Base-by-base conservation (phyloP, 2,329 filamentous ascomycete genomes). In the Orbilia blumenaviensis region DNA sequence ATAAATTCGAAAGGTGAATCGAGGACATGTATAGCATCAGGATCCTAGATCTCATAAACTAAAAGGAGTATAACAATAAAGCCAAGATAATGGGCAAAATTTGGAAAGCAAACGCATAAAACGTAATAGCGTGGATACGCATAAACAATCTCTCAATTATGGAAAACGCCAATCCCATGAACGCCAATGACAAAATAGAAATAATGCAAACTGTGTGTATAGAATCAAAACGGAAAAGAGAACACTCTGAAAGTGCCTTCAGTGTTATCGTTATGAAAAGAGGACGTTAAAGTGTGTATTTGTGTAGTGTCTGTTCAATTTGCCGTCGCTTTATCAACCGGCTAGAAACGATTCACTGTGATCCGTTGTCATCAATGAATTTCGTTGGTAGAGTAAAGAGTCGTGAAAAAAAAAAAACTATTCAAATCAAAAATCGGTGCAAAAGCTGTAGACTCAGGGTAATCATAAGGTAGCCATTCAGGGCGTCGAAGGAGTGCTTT, bases 331-430 rank as follows among this genome's bases (percentile, higher is more conserved):
- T 56, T 36, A 69, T 69, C 25, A 32, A 69, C 66, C 50, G 48
- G 58, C 58, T 52, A 42, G 32, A 67, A 69, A 76, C 72, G 72
- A 76, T 76, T 76, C 72, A 76, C 67, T 76, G 72, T 68, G 63
- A 23, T 44, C 66, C 58, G 16, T 76, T 41, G 69, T 76, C 56
- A 75, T 75, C 72, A 76, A 76, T 76, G 72, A 76, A 36, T 46
- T 75, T 76, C 72, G 72, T 69, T 21, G 67, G 21, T 75, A 46
- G 68, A 25, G 61, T 46, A 25, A 58, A 18, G 18, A n/a, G 50
- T 50, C 21, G 44, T 48, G 41, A 18, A n/a, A 27, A 42, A 42
- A 18, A 3, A 18, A 21, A 54, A 60, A 46, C 10, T 25, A 25
- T 18, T 48, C 10, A 56, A 74, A 44, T 38, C 23, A 36, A 56